Percentiles rank a stretch among this genome's conserved stretches.
phyloP scores from a whole-genome alignment of 331 rosid species.

The Quercus lobata region DNA sequence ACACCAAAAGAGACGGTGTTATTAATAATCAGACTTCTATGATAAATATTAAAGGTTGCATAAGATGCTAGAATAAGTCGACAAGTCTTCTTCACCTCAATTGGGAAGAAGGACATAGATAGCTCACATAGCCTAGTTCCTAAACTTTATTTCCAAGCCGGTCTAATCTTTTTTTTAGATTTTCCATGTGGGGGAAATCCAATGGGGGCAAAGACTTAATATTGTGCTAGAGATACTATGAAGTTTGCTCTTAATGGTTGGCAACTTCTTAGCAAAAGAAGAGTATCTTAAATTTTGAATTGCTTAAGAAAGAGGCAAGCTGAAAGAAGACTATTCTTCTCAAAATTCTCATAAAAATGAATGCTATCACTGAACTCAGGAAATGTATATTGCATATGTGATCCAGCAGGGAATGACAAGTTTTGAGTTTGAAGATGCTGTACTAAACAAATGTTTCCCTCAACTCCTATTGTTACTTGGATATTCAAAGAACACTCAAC shows the following conservation, averaged over 20 bases:
- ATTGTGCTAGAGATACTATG: neutral
- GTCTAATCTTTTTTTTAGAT: neutral
- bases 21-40: neutral
- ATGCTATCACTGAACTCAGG: constrained; percentile 56
- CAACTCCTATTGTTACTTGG: constrained; percentile 72
- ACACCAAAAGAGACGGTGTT: no score
- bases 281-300: neutral
- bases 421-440: constrained; percentile 65
- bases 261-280: neutral
- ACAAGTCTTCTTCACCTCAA: neutral
- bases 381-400: constrained; percentile 62
- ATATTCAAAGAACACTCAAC: constrained; percentile 79
- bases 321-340: neutral
- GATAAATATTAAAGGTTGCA: neutral
- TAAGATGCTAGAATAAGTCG: neutral
- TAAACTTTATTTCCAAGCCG: neutral
- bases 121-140: neutral
- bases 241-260: neutral
- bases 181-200: neutral
- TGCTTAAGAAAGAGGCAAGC: neutral
- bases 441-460: constrained; percentile 52
- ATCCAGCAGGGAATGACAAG: constrained; percentile 64
- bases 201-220: neutral
- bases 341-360: neutral
- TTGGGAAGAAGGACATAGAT: neutral